These are phyloP conservation scores for Talaromyces sp. DNA, from an alignment of 2,329 filamentous ascomycete genomes.

Conservation along the genomic window DNA sequence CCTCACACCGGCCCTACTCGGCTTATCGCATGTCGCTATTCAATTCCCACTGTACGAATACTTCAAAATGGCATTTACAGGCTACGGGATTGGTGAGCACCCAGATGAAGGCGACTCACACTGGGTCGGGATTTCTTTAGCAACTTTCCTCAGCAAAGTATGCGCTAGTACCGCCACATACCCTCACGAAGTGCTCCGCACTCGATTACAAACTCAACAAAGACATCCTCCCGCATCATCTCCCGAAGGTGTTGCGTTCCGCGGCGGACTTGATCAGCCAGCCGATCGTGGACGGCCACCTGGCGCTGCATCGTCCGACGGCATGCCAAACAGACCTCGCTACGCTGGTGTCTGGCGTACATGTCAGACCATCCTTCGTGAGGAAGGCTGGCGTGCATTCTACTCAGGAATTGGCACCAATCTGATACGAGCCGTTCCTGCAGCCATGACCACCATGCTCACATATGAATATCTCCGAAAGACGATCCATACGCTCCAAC, in stretches of 20 bases:
- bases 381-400: conserved; percentile 95
- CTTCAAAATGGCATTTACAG: conserved; percentile 86
- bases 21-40: conserved; percentile 90
- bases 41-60: conserved; percentile 97
- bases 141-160: conserved; percentile 90
- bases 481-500: conserved; percentile 52
- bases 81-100: conserved; percentile 76
- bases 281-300: conserved; percentile 47
- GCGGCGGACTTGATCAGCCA: conserved; percentile 37
- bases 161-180: conserved; percentile 94
- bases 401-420: conserved; percentile 98
- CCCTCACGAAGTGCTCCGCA: conserved; percentile 93
- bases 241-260: conserved; percentile 52
- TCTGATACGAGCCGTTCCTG: conserved; percentile 91
- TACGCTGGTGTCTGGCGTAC: conserved; percentile 81
- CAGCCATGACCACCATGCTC: conserved; percentile 94
- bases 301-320: conserved; percentile 50
- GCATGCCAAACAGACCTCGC: conserved; percentile 53
- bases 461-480: conserved; percentile 80
- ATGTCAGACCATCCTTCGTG: conserved; percentile 75
- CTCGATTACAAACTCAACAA: conserved; percentile 88
- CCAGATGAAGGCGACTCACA: conserved; percentile 62
- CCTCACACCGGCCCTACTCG: conserved; percentile 84
- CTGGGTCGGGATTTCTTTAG: conserved; percentile 78
- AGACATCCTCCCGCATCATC: conserved; percentile 53